Evolutionary conservation across 73 alveolate genomes (phyloP).

Genomic region (Uronychia binucleata): DNA sequence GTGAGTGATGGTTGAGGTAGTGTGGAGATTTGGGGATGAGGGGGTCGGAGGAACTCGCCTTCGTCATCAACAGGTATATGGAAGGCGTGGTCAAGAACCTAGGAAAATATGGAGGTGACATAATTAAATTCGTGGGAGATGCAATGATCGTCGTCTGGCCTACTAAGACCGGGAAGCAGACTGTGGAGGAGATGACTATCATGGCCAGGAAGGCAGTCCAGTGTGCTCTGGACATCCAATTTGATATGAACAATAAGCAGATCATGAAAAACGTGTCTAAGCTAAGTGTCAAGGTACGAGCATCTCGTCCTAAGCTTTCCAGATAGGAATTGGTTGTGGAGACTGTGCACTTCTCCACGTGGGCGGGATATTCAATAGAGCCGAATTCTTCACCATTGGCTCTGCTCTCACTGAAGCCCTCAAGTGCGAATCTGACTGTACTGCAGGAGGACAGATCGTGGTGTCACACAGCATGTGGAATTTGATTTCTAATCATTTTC

Average conservation of each 20-base stretch:
- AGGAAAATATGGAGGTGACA: conserved; percentile 97
- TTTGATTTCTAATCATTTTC: conserved; percentile 72
- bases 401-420: conserved; percentile 95
- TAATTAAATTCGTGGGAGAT: conserved; percentile 98
- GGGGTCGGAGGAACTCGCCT: conserved; percentile 94
- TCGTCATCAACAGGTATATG: conserved; percentile 93
- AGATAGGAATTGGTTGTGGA: conserved; percentile 94
- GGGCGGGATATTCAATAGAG: conserved; percentile 96
- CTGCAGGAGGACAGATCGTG: conserved; percentile 92
- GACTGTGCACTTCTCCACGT: conserved; percentile 92
- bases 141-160: conserved; percentile 99
- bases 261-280: conserved; percentile 79
- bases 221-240: conserved; percentile 91
- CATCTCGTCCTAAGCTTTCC: neutral
- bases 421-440: conserved; percentile 88
- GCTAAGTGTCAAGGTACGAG: conserved; percentile 61
- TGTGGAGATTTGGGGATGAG: conserved; percentile 89
- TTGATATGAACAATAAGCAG: conserved; percentile 84
- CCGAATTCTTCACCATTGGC: conserved; percentile 95
- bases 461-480: conserved; percentile 85
- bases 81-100: conserved; percentile 92
- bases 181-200: conserved; percentile 10
- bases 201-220: conserved; percentile 78
- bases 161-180: conserved; percentile 9
- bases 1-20: no score